A percentile compares a stretch with the other conserved stretches of the same genome.
Conservation (phyloP, 345 rosid species). For the Stellera chamaejasme region DNA sequence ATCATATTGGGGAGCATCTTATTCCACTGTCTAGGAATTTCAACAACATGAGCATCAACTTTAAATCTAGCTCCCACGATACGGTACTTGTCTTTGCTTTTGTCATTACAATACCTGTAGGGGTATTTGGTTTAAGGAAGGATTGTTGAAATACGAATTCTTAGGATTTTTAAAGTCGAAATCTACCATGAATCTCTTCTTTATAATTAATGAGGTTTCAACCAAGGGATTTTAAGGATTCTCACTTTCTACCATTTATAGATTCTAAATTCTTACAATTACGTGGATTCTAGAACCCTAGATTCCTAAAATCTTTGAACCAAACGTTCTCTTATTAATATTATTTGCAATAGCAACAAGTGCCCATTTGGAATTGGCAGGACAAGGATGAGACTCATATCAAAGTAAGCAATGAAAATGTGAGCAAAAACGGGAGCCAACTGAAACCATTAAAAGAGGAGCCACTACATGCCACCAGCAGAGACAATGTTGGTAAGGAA, state of each 20-base stretch:
- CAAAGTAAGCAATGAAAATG: conserved; percentile 19
- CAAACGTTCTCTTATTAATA: too few relatives aligned
- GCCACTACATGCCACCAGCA: conserved; percentile 28
- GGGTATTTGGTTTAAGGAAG: too few relatives aligned
- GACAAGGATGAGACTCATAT: conserved; percentile 35
- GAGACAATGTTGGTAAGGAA: conserved; percentile 34
- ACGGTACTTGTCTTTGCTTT: conserved; percentile 29
- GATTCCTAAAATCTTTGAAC: too few relatives aligned
- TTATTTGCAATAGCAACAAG: neutral
- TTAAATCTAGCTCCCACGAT: conserved; percentile 41
- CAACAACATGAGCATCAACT: conserved; percentile 33
- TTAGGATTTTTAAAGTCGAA: too few relatives aligned
- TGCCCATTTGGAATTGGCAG: conserved; percentile 20
- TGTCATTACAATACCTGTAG: neutral
- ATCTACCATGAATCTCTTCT: too few relatives aligned
- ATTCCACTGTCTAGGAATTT: conserved; percentile 88
- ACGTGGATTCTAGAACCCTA: too few relatives aligned
- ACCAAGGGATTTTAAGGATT: too few relatives aligned
- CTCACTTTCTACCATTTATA: too few relatives aligned
- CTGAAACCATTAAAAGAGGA: conserved; percentile 32
- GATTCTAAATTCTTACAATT: too few relatives aligned
- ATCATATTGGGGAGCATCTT: conserved; percentile 76
- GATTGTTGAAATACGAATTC: too few relatives aligned
- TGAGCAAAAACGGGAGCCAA: conserved; percentile 19
- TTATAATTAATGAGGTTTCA: too few relatives aligned